phyloP scores from a whole-genome alignment of 306 rosid genomes.

The Glycine latifolia region DNA sequence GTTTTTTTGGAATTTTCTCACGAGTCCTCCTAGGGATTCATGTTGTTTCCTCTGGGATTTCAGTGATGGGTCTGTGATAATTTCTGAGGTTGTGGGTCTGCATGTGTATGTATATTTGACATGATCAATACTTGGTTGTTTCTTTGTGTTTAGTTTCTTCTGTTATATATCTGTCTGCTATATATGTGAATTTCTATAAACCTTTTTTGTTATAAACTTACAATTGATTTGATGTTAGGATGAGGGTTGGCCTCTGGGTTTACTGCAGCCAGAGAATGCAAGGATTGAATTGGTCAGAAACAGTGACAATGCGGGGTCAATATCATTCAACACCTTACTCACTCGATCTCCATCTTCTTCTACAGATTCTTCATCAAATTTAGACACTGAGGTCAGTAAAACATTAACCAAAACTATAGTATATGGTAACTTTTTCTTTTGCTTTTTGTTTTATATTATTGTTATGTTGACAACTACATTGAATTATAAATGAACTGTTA shows the following conservation, averaged over 20 bases:
- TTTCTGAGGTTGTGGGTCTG: too few relatives aligned
- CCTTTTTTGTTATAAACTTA: neutral
- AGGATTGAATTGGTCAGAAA: constrained; percentile 64
- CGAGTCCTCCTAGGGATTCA: neutral
- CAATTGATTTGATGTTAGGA: constrained; percentile 66
- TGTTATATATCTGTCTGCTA: constrained; percentile 31
- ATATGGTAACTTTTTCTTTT: too few relatives aligned
- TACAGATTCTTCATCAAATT: constrained; percentile 78
- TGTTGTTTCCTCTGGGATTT: constrained; percentile 14
- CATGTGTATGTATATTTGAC: neutral
- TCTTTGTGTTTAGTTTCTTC: constrained; percentile 3
- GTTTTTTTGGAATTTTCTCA: constrained; percentile 49
- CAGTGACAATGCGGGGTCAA: constrained; percentile 59
- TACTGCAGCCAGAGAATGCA: constrained; percentile 59
- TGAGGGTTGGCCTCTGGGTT: constrained; percentile 92
- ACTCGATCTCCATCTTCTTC: constrained; percentile 68
- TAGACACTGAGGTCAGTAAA: constrained; percentile 80
- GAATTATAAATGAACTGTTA: too few relatives aligned
- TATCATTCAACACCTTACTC: constrained; percentile 79
- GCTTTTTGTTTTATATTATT: too few relatives aligned
- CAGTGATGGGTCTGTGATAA: constrained; percentile 31
- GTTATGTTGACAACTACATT: too few relatives aligned
- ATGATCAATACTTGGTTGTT: constrained; percentile 29
- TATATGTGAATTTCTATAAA: constrained; percentile 13
- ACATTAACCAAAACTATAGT: neutral